phyloP scores from a whole-genome alignment of 2,329 filamentous ascomycete species.

The Neospermospora avenae region DNA sequence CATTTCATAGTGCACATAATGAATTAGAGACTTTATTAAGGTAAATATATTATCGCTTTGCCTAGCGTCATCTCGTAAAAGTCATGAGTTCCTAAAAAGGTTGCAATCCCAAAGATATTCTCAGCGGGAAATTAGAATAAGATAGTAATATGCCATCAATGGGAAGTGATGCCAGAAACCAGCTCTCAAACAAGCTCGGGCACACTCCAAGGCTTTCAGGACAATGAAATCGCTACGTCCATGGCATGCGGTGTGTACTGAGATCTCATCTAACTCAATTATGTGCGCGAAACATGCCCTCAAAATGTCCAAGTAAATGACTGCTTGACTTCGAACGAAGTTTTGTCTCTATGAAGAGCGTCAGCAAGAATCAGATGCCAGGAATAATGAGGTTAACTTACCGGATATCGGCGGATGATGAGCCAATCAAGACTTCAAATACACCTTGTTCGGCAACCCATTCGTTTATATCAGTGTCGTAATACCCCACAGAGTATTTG shows the following conservation, averaged over 20 bases:
- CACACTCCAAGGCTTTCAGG: not conserved
- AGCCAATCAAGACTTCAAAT: conserved; percentile 59
- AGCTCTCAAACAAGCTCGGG: not conserved
- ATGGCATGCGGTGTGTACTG: not conserved
- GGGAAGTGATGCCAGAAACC: conserved; percentile 7
- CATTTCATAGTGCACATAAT: too few relatives aligned
- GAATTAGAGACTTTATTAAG: too few relatives aligned
- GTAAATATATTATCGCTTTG: not conserved
- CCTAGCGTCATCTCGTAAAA: not conserved
- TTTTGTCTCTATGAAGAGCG: conserved; percentile 40
- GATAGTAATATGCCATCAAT: conserved; percentile 11
- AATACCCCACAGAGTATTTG: conserved; percentile 54
- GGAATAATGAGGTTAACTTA: conserved; percentile 36
- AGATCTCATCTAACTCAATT: not conserved
- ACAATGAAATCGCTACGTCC: not conserved
- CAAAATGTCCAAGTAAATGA: conserved; percentile 59
- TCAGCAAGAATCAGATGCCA: conserved; percentile 5
- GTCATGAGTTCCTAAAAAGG: conserved; percentile 1
- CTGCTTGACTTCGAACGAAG: conserved; percentile 57
- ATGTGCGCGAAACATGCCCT: not conserved
- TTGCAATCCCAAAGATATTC: not conserved
- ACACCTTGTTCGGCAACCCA: conserved; percentile 66
- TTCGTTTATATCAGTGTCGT: conserved; percentile 52
- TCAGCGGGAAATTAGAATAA: conserved; percentile 7
- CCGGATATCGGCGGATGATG: conserved; percentile 62